Conservation (phyloP, 2,329 filamentous ascomycete genomes). For the Drechslerella dactyloides region DNA sequence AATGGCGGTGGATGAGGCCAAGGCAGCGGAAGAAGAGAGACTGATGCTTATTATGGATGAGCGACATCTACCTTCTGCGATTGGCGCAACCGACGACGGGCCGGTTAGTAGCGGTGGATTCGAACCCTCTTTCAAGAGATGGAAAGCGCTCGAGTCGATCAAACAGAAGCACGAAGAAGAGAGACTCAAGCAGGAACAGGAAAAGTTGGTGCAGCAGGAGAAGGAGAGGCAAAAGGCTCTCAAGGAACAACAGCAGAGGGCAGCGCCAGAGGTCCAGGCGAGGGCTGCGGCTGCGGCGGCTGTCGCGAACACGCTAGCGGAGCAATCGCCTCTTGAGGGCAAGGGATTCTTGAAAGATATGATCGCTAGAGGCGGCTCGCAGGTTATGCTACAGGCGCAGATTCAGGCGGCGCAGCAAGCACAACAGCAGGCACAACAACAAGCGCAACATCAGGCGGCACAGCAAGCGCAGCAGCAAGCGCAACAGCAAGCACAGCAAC, state of each 20-base stretch:
- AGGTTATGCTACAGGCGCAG: slow-evolving; percentile 37
- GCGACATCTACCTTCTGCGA: slow-evolving; percentile 68
- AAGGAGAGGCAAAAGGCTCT: slow-evolving; percentile 54
- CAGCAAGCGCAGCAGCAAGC: slow-evolving; percentile 64
- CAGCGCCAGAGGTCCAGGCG: slow-evolving; percentile 50
- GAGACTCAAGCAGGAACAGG: slow-evolving; percentile 67
- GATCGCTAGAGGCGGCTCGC: slow-evolving; percentile 40
- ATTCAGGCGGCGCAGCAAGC: slow-evolving; percentile 56
- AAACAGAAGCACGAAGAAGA: slow-evolving; percentile 74
- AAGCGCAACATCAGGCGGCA: slow-evolving; percentile 59
- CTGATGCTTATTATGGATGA: slow-evolving; percentile 95
- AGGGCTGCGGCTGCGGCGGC: slow-evolving; percentile 63
- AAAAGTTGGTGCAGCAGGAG: slow-evolving; percentile 58
- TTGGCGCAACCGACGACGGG: slow-evolving; percentile 70
- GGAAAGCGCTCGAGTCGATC: slow-evolving; percentile 88
- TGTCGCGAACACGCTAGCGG: slow-evolving; percentile 58
- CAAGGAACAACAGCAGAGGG: slow-evolving; percentile 42
- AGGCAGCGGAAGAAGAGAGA: slow-evolving; percentile 84
- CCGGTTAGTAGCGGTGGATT: slow-evolving; percentile 75
- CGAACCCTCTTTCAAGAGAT: slow-evolving; percentile 84
- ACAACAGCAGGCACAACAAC: slow-evolving; percentile 61
- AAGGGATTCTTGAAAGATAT: slow-evolving; percentile 58
- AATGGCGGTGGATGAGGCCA: slow-evolving; percentile 90
- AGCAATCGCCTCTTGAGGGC: slow-evolving; percentile 60
- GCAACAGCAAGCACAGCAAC: slow-evolving; percentile 58